phyloP scores from a whole-genome alignment of 306 rosid genomes.

The Prunus davidiana region DNA sequence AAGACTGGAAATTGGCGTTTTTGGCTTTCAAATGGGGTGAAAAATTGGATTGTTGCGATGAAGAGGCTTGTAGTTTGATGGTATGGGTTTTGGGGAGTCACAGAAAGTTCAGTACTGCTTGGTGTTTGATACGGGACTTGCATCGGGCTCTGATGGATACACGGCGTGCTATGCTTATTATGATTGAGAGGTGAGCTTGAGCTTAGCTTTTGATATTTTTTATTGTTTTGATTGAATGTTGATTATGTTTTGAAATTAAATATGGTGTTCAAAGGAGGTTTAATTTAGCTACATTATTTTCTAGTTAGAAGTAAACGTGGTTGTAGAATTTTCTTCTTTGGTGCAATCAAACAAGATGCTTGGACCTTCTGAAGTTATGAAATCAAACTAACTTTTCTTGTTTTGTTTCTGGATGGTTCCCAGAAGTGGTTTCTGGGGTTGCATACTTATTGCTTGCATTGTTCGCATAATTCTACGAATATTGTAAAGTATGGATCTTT shows the following conservation, averaged over 20 bases:
- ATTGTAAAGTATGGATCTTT: not conserved
- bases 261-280: not conserved
- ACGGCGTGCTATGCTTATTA: slow-evolving; percentile 62
- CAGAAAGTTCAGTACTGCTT: slow-evolving; percentile 59
- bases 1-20: slow-evolving; percentile 57
- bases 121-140: slow-evolving; percentile 78
- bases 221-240: not conserved
- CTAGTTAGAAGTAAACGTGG: not conserved
- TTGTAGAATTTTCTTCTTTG: not conserved
- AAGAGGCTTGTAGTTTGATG: slow-evolving; percentile 60
- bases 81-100: slow-evolving; percentile 83
- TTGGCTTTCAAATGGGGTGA: slow-evolving; percentile 70
- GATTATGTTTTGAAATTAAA: not conserved
- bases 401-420: too few species aligned
- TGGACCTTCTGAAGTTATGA: not conserved
- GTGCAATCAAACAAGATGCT: not conserved
- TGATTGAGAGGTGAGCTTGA: slow-evolving; percentile 73
- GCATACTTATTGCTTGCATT: too few species aligned
- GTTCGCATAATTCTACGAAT: too few species aligned
- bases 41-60: slow-evolving; percentile 51
- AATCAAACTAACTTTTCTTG: not conserved
- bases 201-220: not conserved
- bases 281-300: not conserved
- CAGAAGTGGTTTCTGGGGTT: too few species aligned
- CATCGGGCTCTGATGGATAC: slow-evolving; percentile 55